A percentile compares a stretch with the other conserved stretches of the same genome.
Conservation (phyloP, 441 rosid genomes). For the Adansonia rubrostipa region DNA sequence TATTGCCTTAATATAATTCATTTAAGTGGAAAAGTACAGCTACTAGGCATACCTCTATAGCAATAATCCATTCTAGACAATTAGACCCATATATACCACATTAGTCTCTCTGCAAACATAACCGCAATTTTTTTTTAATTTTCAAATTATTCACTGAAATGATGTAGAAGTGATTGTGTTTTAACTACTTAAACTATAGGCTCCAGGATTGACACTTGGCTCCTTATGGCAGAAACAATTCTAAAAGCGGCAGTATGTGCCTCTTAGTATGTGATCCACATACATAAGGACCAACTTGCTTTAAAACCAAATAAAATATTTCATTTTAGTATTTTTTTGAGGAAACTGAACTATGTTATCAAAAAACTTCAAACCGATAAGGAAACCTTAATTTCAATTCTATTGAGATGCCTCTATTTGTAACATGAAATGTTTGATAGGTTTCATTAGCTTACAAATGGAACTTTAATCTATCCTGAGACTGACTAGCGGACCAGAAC, state of each 20-base stretch:
- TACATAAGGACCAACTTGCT: constrained; percentile 73
- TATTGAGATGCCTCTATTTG: neutral
- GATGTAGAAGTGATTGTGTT: neutral
- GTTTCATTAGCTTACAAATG: neutral
- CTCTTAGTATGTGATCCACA: constrained; percentile 78
- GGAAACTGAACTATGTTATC: no score
- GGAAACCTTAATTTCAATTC: neutral
- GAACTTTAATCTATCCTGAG: neutral
- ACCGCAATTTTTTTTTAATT: neutral
- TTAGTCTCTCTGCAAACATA: constrained; percentile 60
- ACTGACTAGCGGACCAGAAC: neutral
- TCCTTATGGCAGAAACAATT: constrained; percentile 77
- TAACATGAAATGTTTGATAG: neutral
- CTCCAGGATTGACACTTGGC: constrained; percentile 73
- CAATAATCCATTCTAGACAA: constrained; percentile 59
- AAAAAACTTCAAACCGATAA: no score
- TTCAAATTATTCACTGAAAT: neutral
- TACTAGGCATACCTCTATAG: constrained; percentile 66
- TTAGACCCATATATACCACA: constrained; percentile 89
- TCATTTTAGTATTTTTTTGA: no score
- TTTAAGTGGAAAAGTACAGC: neutral
- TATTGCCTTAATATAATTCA: neutral
- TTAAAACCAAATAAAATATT: constrained; percentile 10
- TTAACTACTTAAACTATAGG: neutral
- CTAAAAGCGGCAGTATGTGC: constrained; percentile 63